Percentiles rank a stretch among this genome's conserved stretches.
These are phyloP conservation scores for Sporothrix brunneoviolacea DNA, from an alignment of 2,329 filamentous ascomycete species.

Conservation along the genomic window DNA sequence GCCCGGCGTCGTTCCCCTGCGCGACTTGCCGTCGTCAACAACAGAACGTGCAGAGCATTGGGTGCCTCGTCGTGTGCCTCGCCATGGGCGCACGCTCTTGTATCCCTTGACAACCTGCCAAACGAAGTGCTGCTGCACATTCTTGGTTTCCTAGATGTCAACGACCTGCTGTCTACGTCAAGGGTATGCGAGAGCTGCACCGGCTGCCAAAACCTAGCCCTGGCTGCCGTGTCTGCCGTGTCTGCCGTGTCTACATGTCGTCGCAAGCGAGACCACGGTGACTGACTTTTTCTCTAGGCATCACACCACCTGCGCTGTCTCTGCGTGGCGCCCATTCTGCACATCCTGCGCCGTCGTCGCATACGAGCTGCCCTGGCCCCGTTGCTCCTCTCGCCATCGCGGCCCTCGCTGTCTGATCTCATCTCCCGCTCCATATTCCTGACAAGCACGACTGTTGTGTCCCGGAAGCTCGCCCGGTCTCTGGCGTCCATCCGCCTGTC, in stretches of 20 bases:
- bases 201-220: no score
- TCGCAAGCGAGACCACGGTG: no score
- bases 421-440: slow-evolving; percentile 60
- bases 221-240: no score
- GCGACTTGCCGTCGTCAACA: no score
- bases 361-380: slow-evolving; percentile 48
- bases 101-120: slow-evolving; percentile 39
- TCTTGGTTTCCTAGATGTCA: slow-evolving; percentile 49
- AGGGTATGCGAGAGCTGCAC: no score
- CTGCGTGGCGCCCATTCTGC: slow-evolving; percentile 59
- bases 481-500: slow-evolving; percentile 61
- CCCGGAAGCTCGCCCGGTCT: slow-evolving; percentile 55
- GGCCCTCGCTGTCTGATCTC: slow-evolving; percentile 55
- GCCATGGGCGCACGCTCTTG: no score
- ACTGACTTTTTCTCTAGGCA: slow-evolving; percentile 36
- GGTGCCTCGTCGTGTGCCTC: neutral
- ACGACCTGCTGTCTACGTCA: slow-evolving; percentile 48
- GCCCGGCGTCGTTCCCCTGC: no score
- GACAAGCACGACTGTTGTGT: slow-evolving; percentile 58
- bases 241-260: neutral
- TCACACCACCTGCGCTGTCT: slow-evolving; percentile 56
- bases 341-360: slow-evolving; percentile 53
- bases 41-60: no score
- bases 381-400: slow-evolving; percentile 48
- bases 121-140: slow-evolving; percentile 53